Evolutionary conservation across 192 early-diverging fungal species (phyloP), one percentile per base, ranked within the genome.

Genomic region (Backusella westeae): DNA sequence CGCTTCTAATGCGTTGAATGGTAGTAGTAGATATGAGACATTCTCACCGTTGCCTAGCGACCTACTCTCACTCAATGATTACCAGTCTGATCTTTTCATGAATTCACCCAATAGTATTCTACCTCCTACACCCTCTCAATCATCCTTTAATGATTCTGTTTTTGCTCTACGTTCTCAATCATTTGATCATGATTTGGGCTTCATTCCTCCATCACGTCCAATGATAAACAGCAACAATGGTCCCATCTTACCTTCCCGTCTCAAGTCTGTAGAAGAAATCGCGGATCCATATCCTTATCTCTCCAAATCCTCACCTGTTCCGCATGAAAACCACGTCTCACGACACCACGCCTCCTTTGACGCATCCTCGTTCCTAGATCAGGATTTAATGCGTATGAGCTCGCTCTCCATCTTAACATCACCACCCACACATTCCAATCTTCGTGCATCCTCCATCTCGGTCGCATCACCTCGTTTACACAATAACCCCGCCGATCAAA

Each of bases 401-500:
- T 69, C 68, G 1, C 34, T 69, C 10, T 69, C 68, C 1, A 69
- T 69, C 9, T 63, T 63, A 23, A 63, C 56, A 29, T 63, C 56
- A 63, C 56, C 56, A 29, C 26, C 56, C 10, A 29, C 56, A 12
- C 23, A 63, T 29, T 63, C 56, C 56, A 63, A 29, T 15, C 26
- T 63, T 9, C 56, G 56, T 29, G 38, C 35, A 39, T 46, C 70
- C 10, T 49, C 44, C 14, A 44, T 26, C 10, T 41, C 41, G 26
- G 26, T 71, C 0, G 26, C 39, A 29, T 49, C 70, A 0, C 44
- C 70, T 14, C 10, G 87, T 6, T 44, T 56, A 6, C 39, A 46
- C 70, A 75, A 36, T 82, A 94, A 89, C 63, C 87, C 87, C 32
- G 89, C 88, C 53, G 97, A 99, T 86, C 96, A 98, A 82, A 99